Evolutionary conservation across 1,139 yeast species (phyloP), one percentile per base, ranked within the genome.

Genomic region (Geotrichum europaeum): DNA sequence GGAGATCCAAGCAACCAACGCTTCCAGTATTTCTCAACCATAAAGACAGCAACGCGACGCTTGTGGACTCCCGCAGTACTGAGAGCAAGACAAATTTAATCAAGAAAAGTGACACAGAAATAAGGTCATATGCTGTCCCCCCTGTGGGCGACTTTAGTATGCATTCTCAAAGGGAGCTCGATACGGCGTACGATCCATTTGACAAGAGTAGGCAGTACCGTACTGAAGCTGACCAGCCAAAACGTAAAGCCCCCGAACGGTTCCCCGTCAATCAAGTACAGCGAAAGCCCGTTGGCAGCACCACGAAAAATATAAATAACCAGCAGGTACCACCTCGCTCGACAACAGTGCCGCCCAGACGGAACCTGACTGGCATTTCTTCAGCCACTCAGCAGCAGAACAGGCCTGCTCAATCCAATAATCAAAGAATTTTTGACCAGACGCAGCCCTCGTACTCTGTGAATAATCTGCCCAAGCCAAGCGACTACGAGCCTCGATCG

Each of bases 1-100:
- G 65, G 10, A 65, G 68, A 24, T 57, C 65, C 2, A 65, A 67
- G 50, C 63, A 62, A 49, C 70, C 71, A 20, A 65, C 69, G 2
- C 43, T 68, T n/a, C 70, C 70, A 1, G 60, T 53, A 7, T 56
- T 51, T 18, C 18, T 51, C 47, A 36, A 50, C 24, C n/a, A 49
- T 3, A 28, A 55, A 18, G 51, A 25, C 24, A 55, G 57, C 32
- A 49, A 43, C 32, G 52, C 57, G 36, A 55, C 57, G 4, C 32
- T 55, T 43, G 53, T 55, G 4, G 22, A 34, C 50, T 12, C 32
- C 20, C 2, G 50, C 30, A n/a, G 15, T 20, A 30, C 15, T 6
- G n/a, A n/a, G 9, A 32, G 40, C 34, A 32, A 34, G 25, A 25
- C 22, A 15, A 15, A 28, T 25, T 20, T 32, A 4, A 5, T 22